Evolutionary conservation across 768 basidiomycete species (phyloP), one percentile per base, ranked within the genome.

Genomic region (Lactarius quietus): DNA sequence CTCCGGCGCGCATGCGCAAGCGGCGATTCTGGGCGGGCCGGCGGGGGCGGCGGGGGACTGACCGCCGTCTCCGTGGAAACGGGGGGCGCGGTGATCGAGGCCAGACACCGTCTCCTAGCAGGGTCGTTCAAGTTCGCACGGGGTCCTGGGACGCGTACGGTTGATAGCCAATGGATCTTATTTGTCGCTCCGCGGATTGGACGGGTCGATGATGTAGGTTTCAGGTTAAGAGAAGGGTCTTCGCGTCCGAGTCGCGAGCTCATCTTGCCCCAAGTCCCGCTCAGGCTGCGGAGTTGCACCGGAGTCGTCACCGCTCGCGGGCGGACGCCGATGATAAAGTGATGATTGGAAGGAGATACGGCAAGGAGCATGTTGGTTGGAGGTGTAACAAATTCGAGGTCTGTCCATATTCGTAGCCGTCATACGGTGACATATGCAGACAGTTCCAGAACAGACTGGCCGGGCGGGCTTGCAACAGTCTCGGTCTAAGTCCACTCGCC

Each of bases 11-110:
- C 63, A 6, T 55, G 66, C 10, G 63, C 66, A 6, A 67, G 52
- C 3, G 66, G 58, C 10, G 66, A 67, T 23, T 65, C 66, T 9
- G 53, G 66, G n/a, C 53, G 48, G 23, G 48, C 23, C 14, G 45
- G 43, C 20, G 65, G 26, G 6, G 14, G 38, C 38, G 14, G 38
- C 38, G 38, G 10, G 2, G 36, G 39, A n/a, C n/a, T n/a, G n/a
- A n/a, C n/a, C 33, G 3, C 39, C 41, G 41, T 17, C 5, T n/a
- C 53, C 7, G 15, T 14, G 28, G 62, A n/a, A 29, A 23, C 36
- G 28, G 54, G n/a, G 18, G 29, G 53, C 17, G 10, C 57, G 36
- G 36, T 36, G 10, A 7, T 36, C 6, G 36, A 9, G 17, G 38
- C 2, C 31, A 4, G 33, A 33, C n/a, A n/a, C n/a, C n/a, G n/a